These are phyloP conservation scores for Pseudogymnoascus pannorum DNA, from an alignment of 2,329 filamentous ascomycete species.

Conservation along the genomic window DNA sequence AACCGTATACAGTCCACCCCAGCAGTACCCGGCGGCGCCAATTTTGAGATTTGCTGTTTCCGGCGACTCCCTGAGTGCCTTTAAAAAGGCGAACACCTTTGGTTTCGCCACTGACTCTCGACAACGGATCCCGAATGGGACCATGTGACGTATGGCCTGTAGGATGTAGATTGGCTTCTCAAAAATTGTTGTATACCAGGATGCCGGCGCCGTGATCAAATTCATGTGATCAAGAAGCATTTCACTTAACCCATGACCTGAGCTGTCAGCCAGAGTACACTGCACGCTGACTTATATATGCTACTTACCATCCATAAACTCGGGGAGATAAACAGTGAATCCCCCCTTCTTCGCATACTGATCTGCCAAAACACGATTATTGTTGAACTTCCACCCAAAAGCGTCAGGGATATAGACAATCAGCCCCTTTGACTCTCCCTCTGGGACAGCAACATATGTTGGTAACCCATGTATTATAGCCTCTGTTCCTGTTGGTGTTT, in stretches of 20 bases:
- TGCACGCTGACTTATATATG: background rate
- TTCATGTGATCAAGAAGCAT: constrained; percentile 16
- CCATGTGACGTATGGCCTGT: constrained; percentile 38
- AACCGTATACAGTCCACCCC: constrained; percentile 51
- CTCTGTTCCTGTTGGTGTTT: constrained; percentile 33
- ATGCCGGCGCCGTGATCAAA: constrained; percentile 17
- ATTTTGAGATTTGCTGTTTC: constrained; percentile 33
- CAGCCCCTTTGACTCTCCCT: constrained; percentile 33
- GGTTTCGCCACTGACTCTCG: constrained; percentile 26
- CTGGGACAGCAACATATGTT: constrained; percentile 37
- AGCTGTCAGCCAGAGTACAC: constrained; percentile 4
- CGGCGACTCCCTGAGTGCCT: constrained; percentile 27
- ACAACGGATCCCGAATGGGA: constrained; percentile 25
- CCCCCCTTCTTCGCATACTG: constrained; percentile 38
- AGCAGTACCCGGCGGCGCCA: constrained; percentile 54
- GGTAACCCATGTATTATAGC: constrained; percentile 37
- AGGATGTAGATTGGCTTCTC: constrained; percentile 35
- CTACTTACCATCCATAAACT: constrained; percentile 41
- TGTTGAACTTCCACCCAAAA: constrained; percentile 43
- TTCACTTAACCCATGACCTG: constrained; percentile 17
- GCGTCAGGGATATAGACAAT: constrained; percentile 43
- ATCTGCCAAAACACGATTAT: constrained; percentile 42
- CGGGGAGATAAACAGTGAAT: constrained; percentile 42
- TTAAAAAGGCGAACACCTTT: constrained; percentile 33
- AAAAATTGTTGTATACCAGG: constrained; percentile 20